A percentile compares a stretch with the other conserved stretches of the same genome.
Conservation (phyloP, 257 asterid species). For the Buddleja alternifolia region DNA sequence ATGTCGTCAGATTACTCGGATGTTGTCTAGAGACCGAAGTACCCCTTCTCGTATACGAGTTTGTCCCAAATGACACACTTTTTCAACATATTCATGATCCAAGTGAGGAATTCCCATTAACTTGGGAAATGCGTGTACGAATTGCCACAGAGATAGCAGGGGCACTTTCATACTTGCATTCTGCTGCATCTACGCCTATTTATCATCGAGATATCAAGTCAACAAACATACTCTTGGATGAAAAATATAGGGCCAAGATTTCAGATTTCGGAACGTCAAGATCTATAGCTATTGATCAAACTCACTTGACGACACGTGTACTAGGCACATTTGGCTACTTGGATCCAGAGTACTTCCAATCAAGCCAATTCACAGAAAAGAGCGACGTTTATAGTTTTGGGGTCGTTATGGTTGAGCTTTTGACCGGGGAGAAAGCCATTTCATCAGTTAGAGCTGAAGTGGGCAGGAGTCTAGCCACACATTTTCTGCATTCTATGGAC, state of each 20-base stretch:
- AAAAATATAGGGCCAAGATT: constrained; percentile 2
- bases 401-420: no score
- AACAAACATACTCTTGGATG: constrained; percentile 11
- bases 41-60: neutral
- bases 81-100: constrained; percentile 4
- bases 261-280: constrained; percentile 13
- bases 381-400: no score
- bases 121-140: constrained; percentile 13
- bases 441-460: constrained; percentile 19
- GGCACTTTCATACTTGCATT: constrained; percentile 18
- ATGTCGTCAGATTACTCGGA: neutral
- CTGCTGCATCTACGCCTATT: constrained; percentile 6
- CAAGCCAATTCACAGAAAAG: no score
- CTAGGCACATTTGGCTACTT: neutral
- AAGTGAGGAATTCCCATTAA: neutral
- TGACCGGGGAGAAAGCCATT: neutral
- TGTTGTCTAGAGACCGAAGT: no score
- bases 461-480: constrained; percentile 23
- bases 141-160: constrained; percentile 8
- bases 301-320: constrained; percentile 23
- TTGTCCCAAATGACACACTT: constrained; percentile 7
- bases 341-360: no score
- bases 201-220: constrained; percentile 26
- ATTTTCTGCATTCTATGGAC: constrained; percentile 24
- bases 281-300: constrained; percentile 3